phyloP scores from a whole-genome alignment of 495 filamentous ascomycete genomes.

The Neurospora terricola region DNA sequence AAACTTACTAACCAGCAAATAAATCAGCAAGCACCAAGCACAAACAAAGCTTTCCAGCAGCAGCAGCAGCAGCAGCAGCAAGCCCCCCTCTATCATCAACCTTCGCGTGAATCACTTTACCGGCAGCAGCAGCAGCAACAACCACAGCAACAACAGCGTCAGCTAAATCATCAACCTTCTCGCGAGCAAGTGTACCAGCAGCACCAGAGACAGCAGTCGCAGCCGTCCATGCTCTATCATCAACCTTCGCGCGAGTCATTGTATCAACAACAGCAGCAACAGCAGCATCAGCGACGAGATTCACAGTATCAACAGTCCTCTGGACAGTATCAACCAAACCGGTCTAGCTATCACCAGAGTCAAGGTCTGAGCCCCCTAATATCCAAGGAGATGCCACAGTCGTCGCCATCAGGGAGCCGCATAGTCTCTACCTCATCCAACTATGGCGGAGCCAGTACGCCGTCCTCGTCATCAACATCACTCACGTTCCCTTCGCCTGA shows the following conservation, averaged over 20 bases:
- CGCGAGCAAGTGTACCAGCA: conserved; percentile 1
- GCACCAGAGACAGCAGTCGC: conserved; percentile 7
- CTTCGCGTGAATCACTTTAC: conserved; percentile 10
- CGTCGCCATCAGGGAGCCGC: conserved; percentile 4
- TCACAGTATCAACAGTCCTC: background rate
- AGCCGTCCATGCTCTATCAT: background rate
- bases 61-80: conserved; percentile 5
- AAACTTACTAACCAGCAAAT: conserved; percentile 20
- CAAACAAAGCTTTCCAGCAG: conserved; percentile 14
- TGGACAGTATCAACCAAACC: background rate
- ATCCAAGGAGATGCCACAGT: conserved; percentile 17
- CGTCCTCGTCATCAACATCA: conserved; percentile 10
- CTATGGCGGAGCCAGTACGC: background rate
- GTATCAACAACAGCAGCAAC: conserved; percentile 4
- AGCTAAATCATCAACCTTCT: conserved; percentile 4
- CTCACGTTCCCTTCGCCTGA: conserved; percentile 35
- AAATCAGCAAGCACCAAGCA: background rate
- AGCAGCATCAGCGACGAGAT: background rate
- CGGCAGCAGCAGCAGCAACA: conserved; percentile 13
- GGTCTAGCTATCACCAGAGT: conserved; percentile 4
- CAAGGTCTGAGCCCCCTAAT: conserved; percentile 7
- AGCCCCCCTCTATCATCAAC: conserved; percentile 22
- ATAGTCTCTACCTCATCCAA: background rate
- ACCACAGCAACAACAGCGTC: conserved; percentile 16
- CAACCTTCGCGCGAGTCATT: conserved; percentile 1